phyloP scores from a whole-genome alignment of 495 filamentous ascomycete genomes.

The Collariella sp. region DNA sequence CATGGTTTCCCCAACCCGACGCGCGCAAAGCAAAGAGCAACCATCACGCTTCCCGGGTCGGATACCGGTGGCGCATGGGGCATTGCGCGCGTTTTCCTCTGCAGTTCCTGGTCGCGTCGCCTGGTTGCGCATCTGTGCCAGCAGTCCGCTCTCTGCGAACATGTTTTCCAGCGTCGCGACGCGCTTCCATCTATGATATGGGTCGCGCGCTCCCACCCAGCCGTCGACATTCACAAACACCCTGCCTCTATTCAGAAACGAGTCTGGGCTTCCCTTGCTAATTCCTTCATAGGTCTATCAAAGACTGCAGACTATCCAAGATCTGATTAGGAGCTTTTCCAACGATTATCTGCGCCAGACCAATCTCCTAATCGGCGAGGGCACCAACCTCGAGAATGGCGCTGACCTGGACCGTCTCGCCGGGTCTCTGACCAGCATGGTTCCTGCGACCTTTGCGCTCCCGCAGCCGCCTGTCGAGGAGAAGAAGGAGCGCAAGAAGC shows the following conservation, averaged over 20 bases:
- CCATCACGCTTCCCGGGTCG: background rate
- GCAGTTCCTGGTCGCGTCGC: background rate
- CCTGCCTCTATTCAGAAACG: background rate
- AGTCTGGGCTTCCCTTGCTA: slow-evolving; percentile 16
- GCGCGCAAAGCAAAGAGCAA: background rate
- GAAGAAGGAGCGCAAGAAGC: slow-evolving; percentile 82
- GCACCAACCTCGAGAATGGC: slow-evolving; percentile 40
- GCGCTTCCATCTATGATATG: no score
- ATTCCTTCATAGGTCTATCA: slow-evolving; percentile 54
- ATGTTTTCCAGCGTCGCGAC: no score
- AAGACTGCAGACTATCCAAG: slow-evolving; percentile 62
- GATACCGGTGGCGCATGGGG: background rate
- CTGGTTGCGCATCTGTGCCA: background rate
- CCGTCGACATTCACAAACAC: background rate
- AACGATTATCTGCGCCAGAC: slow-evolving; percentile 76
- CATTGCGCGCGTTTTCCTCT: background rate
- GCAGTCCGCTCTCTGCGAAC: background rate
- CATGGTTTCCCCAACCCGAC: background rate
- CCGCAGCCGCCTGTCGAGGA: slow-evolving; percentile 43
- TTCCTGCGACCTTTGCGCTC: slow-evolving; percentile 30
- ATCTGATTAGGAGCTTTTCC: slow-evolving; percentile 62
- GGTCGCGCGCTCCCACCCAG: background rate
- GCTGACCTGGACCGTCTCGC: slow-evolving; percentile 45
- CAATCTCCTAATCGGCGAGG: slow-evolving; percentile 64
- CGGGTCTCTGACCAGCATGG: slow-evolving; percentile 29